Conservation (phyloP, 805 yeast species). For the Zygosaccharomyces gambellarensis region DNA sequence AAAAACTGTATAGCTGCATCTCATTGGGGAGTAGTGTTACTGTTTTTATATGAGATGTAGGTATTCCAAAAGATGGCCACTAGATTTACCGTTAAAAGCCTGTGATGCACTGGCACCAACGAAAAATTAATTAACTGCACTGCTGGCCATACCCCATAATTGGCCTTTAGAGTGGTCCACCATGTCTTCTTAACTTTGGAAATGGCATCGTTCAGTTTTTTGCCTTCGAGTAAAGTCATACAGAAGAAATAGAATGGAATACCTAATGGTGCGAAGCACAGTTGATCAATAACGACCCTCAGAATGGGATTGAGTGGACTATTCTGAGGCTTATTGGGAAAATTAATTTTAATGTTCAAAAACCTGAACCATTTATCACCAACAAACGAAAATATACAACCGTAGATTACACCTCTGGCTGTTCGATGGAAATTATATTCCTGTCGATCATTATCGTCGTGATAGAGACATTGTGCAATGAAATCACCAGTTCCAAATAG, state of each 20-base stretch:
- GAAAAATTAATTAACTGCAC: constrained; percentile 78
- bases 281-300: constrained; percentile 67
- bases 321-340: constrained; percentile 33
- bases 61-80: constrained; percentile 83
- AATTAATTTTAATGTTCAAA: constrained; percentile 39
- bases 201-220: constrained; percentile 38
- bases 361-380: constrained; percentile 67
- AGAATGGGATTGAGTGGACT: constrained; percentile 36
- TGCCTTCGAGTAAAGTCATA: constrained; percentile 64
- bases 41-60: constrained; percentile 58
- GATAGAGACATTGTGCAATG: constrained; percentile 58
- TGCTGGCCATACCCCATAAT: constrained; percentile 88
- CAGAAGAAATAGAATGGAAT: constrained; percentile 66
- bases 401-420: constrained; percentile 60
- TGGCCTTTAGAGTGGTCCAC: constrained; percentile 63
- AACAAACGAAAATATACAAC: constrained; percentile 69
- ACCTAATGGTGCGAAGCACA: constrained; percentile 70
- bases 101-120: constrained; percentile 64
- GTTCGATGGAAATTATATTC: constrained; percentile 53
- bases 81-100: constrained; percentile 64
- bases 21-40: not conserved
- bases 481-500: constrained; percentile 73
- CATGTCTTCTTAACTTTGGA: constrained; percentile 46
- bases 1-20: not conserved
- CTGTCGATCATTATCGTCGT: constrained; percentile 19